Base-by-base conservation (phyloP, 768 basidiomycete species). In the Cubamyces sp. region DNA sequence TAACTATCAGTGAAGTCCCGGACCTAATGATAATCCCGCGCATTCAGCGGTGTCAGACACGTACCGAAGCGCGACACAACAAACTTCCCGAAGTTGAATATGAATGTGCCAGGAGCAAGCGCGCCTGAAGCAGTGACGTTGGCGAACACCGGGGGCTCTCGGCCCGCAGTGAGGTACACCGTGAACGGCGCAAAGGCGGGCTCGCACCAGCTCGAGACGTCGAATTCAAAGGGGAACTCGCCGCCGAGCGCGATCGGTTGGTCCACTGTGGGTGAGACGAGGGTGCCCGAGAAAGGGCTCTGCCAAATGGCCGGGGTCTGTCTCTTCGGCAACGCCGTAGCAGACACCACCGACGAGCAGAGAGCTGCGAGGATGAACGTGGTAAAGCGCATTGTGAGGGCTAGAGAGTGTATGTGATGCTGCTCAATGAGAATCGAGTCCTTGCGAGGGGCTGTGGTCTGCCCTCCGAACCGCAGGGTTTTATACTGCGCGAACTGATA, bases 31-130 rank as follows among this genome's bases (percentile, higher is more conserved):
- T 42, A 34, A 40, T 49, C 45, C 3, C 23, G 25, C 21, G 3
- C 26, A 19, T 28, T 23, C 26, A 9, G 18, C 26, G 39, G 25
- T 48, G 23, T 49, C 18, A 41, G 15, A 47, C 14, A 54, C 64
- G 26, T 26, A 68, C 66, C 66, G 43, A 68, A 68, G 63, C 64
- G 64, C 30, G 68, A 55, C 28, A 68, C 62, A 5, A 63, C 50
- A 40, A 59, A 68, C 52, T 60, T 58, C 26, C 68, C 68, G 28
- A 68, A 64, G 5, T 62, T 26, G 26, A 54, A 54, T 18, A 60
- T 41, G 59, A 62, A 68, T 21, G 37, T 54, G 41, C 68, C 65
- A 28, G 57, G 51, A n/a, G 58, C 57, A 55, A 66, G 65, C 37
- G 54, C 30, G 12, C 68, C 68, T 25, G 51, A 40, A 2, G 57